phyloP scores from a whole-genome alignment of 1,284 basidiomycete species.

The Peniophora sp. region DNA sequence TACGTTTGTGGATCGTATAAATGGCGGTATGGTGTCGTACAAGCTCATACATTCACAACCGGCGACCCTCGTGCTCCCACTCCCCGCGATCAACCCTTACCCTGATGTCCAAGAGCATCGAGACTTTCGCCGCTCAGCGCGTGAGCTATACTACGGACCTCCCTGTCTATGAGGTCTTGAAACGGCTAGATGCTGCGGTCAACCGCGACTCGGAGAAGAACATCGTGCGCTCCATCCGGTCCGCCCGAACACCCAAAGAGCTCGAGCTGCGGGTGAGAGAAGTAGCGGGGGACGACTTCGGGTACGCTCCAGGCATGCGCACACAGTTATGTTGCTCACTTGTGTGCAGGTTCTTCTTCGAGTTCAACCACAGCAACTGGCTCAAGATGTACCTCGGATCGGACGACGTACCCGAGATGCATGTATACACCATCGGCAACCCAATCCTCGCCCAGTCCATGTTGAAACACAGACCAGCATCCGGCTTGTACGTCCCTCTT shows the following conservation, averaged over 20 bases:
- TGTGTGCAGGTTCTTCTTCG: slow-evolving; percentile 34
- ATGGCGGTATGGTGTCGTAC: background rate
- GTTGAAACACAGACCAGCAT: slow-evolving; percentile 33
- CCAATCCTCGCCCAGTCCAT: slow-evolving; percentile 43
- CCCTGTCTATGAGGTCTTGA: slow-evolving; percentile 30
- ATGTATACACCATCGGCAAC: slow-evolving; percentile 45
- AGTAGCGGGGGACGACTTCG: slow-evolving; percentile 11
- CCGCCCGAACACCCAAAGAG: slow-evolving; percentile 27
- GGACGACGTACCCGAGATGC: slow-evolving; percentile 20
- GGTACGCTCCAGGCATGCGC: background rate
- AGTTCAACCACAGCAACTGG: slow-evolving; percentile 33
- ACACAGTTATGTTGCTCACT: background rate
- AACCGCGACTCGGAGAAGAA: slow-evolving; percentile 26
- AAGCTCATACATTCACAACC: background rate
- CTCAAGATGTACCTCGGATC: slow-evolving; percentile 25
- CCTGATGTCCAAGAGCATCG: background rate
- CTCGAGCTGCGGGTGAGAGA: slow-evolving; percentile 23
- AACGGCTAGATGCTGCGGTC: slow-evolving; percentile 35
- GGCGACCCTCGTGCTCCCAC: background rate
- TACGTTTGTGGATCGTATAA: background rate
- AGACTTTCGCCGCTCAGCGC: slow-evolving; percentile 26
- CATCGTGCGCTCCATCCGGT: slow-evolving; percentile 21
- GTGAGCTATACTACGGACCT: slow-evolving; percentile 36
- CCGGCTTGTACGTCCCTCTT: slow-evolving; percentile 38
- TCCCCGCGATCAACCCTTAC: background rate